phyloP scores from a whole-genome alignment of 2,329 filamentous ascomycete species.

The Thelonectria rubi region DNA sequence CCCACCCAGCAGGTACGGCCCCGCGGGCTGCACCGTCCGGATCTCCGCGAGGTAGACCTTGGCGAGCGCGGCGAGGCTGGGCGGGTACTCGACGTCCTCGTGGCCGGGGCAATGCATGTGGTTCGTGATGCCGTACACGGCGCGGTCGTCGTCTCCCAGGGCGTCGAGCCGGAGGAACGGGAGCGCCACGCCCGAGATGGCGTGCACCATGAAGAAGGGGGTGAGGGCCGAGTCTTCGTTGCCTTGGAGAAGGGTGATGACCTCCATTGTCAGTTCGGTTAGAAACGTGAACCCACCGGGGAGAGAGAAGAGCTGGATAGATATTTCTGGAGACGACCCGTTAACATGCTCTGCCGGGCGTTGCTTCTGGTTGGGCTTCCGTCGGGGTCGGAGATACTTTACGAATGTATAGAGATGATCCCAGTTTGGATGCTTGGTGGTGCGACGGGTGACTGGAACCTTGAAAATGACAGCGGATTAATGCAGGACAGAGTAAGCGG shows the following conservation, averaged over 20 bases:
- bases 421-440: background rate
- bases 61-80: constrained; percentile 31
- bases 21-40: constrained; percentile 31
- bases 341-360: constrained; percentile 1
- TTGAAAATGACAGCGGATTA: background rate
- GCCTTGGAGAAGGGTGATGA: constrained; percentile 36
- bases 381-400: constrained; percentile 18
- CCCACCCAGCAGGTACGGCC: constrained; percentile 37
- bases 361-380: background rate
- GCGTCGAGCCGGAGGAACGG: constrained; percentile 35
- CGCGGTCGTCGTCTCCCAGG: constrained; percentile 32
- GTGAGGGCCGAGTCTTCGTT: constrained; percentile 31
- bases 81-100: constrained; percentile 31
- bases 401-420: constrained; percentile 9
- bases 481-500: background rate
- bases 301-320: constrained; percentile 1
- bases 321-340: background rate
- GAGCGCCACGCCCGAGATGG: constrained; percentile 36
- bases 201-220: constrained; percentile 36
- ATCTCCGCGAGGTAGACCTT: constrained; percentile 34
- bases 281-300: constrained; percentile 12
- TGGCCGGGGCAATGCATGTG: constrained; percentile 31
- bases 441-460: background rate
- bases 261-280: constrained; percentile 29
- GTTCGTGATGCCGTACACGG: constrained; percentile 38